A percentile compares a stretch with the other conserved stretches of the same genome.
Conservation (phyloP, 257 asterid species). For the Solanum pinnatisectum region DNA sequence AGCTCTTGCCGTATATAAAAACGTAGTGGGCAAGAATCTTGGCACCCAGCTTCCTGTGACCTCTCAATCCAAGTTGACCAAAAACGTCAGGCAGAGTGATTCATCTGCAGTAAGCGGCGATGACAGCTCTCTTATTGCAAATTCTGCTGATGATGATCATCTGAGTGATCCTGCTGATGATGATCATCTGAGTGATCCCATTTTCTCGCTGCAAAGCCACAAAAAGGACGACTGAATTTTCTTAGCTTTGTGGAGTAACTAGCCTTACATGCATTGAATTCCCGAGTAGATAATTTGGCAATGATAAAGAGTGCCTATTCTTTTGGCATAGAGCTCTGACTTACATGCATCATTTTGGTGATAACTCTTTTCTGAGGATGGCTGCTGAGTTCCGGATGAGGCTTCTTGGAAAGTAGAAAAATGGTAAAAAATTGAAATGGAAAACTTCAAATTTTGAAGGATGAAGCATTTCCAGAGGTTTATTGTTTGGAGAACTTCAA, state of each 20-base stretch:
- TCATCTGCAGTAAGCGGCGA: constrained; percentile 9
- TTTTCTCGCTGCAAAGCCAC: constrained; percentile 37
- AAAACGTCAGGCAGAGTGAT: constrained; percentile 2
- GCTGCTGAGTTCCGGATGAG: background rate
- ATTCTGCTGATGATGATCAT: background rate
- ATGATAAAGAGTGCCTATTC: constrained; percentile 11
- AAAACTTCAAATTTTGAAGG: background rate
- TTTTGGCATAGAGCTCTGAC: constrained; percentile 5
- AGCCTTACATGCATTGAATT: background rate
- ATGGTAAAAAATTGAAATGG: background rate
- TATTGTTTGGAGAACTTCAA: background rate
- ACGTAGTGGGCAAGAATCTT: constrained; percentile 28
- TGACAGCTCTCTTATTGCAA: constrained; percentile 1
- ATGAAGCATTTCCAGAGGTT: background rate
- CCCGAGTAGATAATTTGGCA: constrained; percentile 3
- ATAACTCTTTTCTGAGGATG: background rate
- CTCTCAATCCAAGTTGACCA: constrained; percentile 6
- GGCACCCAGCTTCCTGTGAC: background rate
- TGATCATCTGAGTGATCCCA: constrained; percentile 9
- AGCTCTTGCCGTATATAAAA: constrained; percentile 52
- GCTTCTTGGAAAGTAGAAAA: background rate
- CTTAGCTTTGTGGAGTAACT: background rate
- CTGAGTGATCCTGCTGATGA: constrained; percentile 8
- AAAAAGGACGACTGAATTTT: constrained; percentile 12
- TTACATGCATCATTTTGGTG: background rate